A percentile compares a stretch with the other conserved stretches of the same genome.
phyloP scores from a whole-genome alignment of 2,329 filamentous ascomycete genomes.

The Plenodomus lindquistii region DNA sequence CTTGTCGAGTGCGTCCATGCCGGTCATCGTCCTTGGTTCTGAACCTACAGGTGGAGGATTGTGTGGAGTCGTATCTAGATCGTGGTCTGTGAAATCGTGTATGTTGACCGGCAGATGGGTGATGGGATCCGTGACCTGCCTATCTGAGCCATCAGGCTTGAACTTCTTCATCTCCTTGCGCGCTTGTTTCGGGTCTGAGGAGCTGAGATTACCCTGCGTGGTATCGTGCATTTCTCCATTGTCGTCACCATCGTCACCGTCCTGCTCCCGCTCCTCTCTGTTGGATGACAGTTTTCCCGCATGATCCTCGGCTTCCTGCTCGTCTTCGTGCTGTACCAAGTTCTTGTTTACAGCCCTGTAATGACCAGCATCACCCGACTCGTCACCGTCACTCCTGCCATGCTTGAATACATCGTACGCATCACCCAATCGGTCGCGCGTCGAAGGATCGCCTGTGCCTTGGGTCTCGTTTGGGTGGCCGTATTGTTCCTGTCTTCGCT shows the following conservation, averaged over 20 bases:
- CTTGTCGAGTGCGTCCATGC: conserved; percentile 51
- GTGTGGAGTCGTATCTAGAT: conserved; percentile 56
- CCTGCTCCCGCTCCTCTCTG: conserved; percentile 13
- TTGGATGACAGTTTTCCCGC: conserved; percentile 26
- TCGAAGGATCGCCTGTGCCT: conserved; percentile 30
- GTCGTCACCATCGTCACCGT: conserved; percentile 25
- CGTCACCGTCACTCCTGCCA: conserved; percentile 30
- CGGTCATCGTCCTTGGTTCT: conserved; percentile 49
- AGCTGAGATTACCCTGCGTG: conserved; percentile 45
- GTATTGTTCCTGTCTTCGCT: conserved; percentile 44
- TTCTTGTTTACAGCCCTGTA: conserved; percentile 46
- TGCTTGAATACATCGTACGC: conserved; percentile 41
- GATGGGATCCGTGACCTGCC: conserved; percentile 71
- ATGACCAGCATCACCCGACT: conserved; percentile 29
- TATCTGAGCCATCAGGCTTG: conserved; percentile 52
- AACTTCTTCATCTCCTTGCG: conserved; percentile 56
- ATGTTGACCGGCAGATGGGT: conserved; percentile 71
- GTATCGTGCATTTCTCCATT: conserved; percentile 45
- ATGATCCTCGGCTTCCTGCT: conserved; percentile 37
- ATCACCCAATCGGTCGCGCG: conserved; percentile 42
- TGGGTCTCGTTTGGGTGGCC: conserved; percentile 21
- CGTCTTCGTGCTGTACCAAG: conserved; percentile 28
- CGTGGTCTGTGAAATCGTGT: conserved; percentile 68
- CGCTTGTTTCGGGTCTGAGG: conserved; percentile 50
- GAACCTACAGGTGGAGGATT: conserved; percentile 50